These are phyloP conservation scores for Wickerhamomyces sp. DNA, from an alignment of 1,139 yeast genomes.

Conservation along the genomic window DNA sequence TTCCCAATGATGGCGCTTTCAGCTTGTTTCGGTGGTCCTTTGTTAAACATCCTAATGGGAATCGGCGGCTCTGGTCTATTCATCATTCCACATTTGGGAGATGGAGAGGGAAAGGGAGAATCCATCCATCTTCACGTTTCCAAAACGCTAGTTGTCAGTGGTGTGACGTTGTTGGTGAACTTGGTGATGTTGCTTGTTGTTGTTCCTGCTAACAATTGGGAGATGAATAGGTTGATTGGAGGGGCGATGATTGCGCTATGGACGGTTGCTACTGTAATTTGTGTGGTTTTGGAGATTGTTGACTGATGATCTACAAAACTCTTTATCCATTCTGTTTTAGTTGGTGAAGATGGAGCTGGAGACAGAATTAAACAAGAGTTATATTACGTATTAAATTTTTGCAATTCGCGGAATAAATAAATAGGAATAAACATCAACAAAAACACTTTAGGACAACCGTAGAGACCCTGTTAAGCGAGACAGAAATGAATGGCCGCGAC, in stretches of 20 bases:
- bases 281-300: slow-evolving; percentile 25
- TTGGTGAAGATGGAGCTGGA: too few relatives aligned
- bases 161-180: slow-evolving; percentile 47
- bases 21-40: slow-evolving; percentile 94
- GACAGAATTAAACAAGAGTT: too few relatives aligned
- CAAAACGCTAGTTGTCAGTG: slow-evolving; percentile 44
- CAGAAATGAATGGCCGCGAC: too few relatives aligned
- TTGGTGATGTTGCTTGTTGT: slow-evolving; percentile 45
- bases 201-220: slow-evolving; percentile 66
- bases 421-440: too few relatives aligned
- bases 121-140: slow-evolving; percentile 36
- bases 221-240: slow-evolving; percentile 56
- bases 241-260: slow-evolving; percentile 47
- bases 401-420: too few relatives aligned
- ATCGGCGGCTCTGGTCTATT: slow-evolving; percentile 63
- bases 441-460: too few relatives aligned
- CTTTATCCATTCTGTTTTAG: too few relatives aligned
- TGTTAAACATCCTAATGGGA: slow-evolving; percentile 58
- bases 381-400: too few relatives aligned
- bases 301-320: not conserved
- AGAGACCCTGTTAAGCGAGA: too few relatives aligned
- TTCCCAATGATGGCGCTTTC: slow-evolving; percentile 89
- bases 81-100: slow-evolving; percentile 37
- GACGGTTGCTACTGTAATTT: slow-evolving; percentile 42
- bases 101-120: slow-evolving; percentile 18